Base-by-base conservation (phyloP, 169 alveolate genomes). In the Plasmodium reichenowi region DNA sequence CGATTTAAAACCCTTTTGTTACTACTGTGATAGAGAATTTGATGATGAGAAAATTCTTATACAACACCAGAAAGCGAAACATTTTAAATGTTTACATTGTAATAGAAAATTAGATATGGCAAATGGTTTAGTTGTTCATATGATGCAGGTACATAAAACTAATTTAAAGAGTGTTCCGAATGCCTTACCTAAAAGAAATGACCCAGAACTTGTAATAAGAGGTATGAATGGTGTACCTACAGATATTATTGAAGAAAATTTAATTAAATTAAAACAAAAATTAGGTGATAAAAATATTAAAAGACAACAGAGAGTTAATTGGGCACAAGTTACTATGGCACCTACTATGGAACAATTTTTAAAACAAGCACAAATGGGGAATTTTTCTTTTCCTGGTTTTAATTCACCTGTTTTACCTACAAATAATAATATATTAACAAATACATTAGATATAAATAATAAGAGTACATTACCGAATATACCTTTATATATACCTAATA, bases 161-260 rank as follows among this genome's bases (percentile, higher is more conserved):
- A 94, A 94, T 72, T 91, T 95, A 72, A 83, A 94, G 59, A 94
- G 96, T 72, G 99, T 98, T 22, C 99, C 99, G 45, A 98, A 97
- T 89, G 99, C 99, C 0, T 94, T 98, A 74, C 96, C 98, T 22
- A 99, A 99, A 59, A 94, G 99, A 75, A 99, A 98, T 83, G 93
- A 97, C 59, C 94, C 97, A 26, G 99, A 96, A 72, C 88, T 98
- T 13, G 95, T 96, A 50, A 96, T 98, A 45, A 98, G 97, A 94
- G 99, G 99, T 12, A 98, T 98, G 99, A 97, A 98, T 72, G 99
- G 99, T 26, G 98, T 98, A 9, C 99, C 99, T 45, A 47, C 91
- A 17, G 97, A 94, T 52, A 72, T 96, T 24, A 94, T 97, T 22
- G 97, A 94, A 64, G 98, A 97, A 74, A 94, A 94, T 60, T 93